Percentiles rank a stretch among this genome's conserved stretches.
These are phyloP conservation scores for Irpex sp. DNA, from an alignment of 1,284 basidiomycete genomes.

Conservation along the genomic window DNA sequence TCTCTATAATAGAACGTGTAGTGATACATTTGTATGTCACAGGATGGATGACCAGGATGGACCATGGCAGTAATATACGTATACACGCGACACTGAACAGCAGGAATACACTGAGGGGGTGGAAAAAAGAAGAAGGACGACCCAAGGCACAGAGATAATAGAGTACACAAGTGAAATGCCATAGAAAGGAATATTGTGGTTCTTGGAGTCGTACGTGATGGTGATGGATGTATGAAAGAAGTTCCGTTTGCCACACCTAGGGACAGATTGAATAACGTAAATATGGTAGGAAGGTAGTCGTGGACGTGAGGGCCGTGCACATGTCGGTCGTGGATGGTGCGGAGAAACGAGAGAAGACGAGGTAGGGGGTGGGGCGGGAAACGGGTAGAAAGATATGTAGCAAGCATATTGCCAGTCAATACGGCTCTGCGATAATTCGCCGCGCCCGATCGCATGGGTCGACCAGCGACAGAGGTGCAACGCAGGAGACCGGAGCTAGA, in stretches of 20 bases:
- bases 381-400: background rate
- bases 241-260: background rate
- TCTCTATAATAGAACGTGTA: background rate
- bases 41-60: background rate
- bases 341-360: background rate
- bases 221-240: background rate
- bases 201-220: background rate
- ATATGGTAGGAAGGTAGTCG: background rate
- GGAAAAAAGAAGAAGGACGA: background rate
- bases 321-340: background rate
- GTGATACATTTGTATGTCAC: conserved; percentile 1
- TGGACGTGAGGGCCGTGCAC: background rate
- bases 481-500: background rate
- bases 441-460: background rate
- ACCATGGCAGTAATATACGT: background rate
- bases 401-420: background rate
- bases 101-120: background rate
- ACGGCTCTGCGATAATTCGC: background rate
- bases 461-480: background rate
- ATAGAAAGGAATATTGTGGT: background rate
- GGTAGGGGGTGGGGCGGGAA: background rate
- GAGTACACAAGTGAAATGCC: background rate
- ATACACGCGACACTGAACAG: background rate
- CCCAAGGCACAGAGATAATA: background rate
- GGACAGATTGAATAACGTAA: background rate